phyloP scores from a whole-genome alignment of 1,284 basidiomycete genomes.

The Boletus mariae region DNA sequence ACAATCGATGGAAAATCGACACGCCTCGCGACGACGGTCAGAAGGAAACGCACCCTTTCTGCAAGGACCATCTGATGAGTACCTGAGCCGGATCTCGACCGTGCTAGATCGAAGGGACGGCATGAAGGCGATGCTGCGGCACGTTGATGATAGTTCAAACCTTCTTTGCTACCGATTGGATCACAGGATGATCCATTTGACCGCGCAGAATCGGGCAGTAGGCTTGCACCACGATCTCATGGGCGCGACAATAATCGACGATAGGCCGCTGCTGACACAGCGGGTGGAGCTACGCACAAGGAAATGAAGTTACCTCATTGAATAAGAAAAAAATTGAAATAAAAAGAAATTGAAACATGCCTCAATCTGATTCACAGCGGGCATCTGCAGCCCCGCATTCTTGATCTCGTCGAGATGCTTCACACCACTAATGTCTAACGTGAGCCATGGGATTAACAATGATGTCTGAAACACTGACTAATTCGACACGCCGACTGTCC shows the following conservation, averaged over 20 bases:
- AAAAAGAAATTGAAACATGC: conserved; percentile 32
- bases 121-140: conserved; percentile 3
- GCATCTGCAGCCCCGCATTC: conserved; percentile 55
- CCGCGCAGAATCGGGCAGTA: conserved; percentile 73
- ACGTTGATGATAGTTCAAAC: conserved; percentile 31
- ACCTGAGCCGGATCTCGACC: conserved; percentile 65
- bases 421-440: conserved; percentile 47
- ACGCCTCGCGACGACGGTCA: not conserved
- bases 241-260: conserved; percentile 67
- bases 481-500: conserved; percentile 75
- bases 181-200: conserved; percentile 50
- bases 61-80: conserved; percentile 79
- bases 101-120: conserved; percentile 35
- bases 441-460: not conserved
- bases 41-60: conserved; percentile 58
- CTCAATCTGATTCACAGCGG: conserved; percentile 85
- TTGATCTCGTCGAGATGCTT: conserved; percentile 78
- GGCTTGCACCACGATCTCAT: conserved; percentile 73
- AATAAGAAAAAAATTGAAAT: not conserved
- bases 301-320: conserved; percentile 4
- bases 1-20: not conserved
- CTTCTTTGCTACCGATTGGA: conserved; percentile 56
- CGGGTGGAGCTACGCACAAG: conserved; percentile 63
- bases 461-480: conserved; percentile 45
- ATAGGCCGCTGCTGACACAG: conserved; percentile 81